Percentiles rank a stretch among this genome's conserved stretches.
These are phyloP conservation scores for Alternaria incomplexa DNA, from an alignment of 2,329 filamentous ascomycete genomes.

Conservation along the genomic window DNA sequence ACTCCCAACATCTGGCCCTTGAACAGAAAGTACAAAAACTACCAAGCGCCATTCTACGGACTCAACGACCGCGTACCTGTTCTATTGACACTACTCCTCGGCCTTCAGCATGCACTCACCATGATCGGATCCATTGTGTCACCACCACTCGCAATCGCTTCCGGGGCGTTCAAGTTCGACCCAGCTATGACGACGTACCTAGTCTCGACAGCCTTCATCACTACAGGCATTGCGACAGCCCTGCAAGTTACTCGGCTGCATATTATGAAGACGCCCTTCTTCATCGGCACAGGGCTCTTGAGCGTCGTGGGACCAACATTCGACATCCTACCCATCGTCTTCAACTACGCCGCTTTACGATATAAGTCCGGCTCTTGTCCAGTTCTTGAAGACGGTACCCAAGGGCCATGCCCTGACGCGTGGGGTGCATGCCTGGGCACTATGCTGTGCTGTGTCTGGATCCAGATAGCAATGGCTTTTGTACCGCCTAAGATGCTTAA, in stretches of 20 bases:
- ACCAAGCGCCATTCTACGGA: slow-evolving; percentile 34
- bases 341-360: slow-evolving; percentile 32
- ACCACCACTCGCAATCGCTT: slow-evolving; percentile 38
- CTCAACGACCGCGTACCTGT: slow-evolving; percentile 34
- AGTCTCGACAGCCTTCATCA: slow-evolving; percentile 38
- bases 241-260: slow-evolving; percentile 36
- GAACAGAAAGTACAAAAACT: slow-evolving; percentile 34
- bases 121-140: slow-evolving; percentile 38
- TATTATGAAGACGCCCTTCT: slow-evolving; percentile 34
- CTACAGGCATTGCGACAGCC: slow-evolving; percentile 35
- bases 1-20: slow-evolving; percentile 31
- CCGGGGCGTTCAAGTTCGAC: slow-evolving; percentile 37
- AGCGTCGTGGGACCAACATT: slow-evolving; percentile 38
- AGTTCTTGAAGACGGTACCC: slow-evolving; percentile 25
- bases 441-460: slow-evolving; percentile 54
- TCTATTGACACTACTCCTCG: slow-evolving; percentile 33
- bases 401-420: slow-evolving; percentile 27
- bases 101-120: slow-evolving; percentile 38
- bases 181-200: slow-evolving; percentile 32
- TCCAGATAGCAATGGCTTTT: slow-evolving; percentile 31
- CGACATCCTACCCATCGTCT: slow-evolving; percentile 37
- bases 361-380: slow-evolving; percentile 35
- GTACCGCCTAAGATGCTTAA: slow-evolving; percentile 33
- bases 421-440: slow-evolving; percentile 37
- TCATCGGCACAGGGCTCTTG: slow-evolving; percentile 35